Evolutionary conservation across 1,284 basidiomycete genomes (phyloP).

Genomic region (Takashimella koratensis): DNA sequence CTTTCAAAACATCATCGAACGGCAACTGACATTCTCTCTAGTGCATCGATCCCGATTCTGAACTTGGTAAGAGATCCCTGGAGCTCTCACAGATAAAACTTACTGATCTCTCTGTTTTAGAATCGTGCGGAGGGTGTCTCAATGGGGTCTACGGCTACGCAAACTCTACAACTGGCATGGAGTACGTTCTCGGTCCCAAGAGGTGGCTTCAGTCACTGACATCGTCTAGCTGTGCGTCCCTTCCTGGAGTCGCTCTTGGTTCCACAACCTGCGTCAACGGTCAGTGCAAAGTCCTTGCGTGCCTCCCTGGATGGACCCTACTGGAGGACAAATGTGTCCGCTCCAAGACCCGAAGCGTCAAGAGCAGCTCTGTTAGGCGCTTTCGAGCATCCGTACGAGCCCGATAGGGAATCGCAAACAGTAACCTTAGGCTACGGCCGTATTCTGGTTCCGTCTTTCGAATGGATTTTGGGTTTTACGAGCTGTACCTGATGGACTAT

Average conservation of each 20-base stretch:
- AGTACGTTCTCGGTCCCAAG: not conserved
- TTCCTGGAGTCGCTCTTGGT: not conserved
- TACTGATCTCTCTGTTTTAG: not conserved
- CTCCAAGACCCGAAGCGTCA: too few species aligned
- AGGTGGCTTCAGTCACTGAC: too few species aligned
- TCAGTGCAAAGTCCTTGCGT: not conserved
- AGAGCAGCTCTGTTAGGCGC: too few species aligned
- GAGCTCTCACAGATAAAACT: too few species aligned
- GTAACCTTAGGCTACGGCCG: too few species aligned
- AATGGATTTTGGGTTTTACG: too few species aligned
- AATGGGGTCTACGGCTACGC: not conserved
- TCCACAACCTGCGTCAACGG: not conserved
- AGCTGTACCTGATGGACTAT: too few species aligned
- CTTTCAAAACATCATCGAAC: too few species aligned
- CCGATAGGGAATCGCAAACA: too few species aligned
- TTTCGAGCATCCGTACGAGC: too few species aligned
- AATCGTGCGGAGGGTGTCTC: not conserved
- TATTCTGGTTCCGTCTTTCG: too few species aligned
- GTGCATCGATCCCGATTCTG: not conserved
- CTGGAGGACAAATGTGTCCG: not conserved
- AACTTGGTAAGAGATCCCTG: not conserved
- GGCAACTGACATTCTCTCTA: too few species aligned
- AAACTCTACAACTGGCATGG: not conserved
- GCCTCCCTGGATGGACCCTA: not conserved
- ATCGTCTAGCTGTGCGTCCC: not conserved